phyloP scores from a whole-genome alignment of 2,329 filamentous ascomycete species.

The Chaetomiaceae sp. region DNA sequence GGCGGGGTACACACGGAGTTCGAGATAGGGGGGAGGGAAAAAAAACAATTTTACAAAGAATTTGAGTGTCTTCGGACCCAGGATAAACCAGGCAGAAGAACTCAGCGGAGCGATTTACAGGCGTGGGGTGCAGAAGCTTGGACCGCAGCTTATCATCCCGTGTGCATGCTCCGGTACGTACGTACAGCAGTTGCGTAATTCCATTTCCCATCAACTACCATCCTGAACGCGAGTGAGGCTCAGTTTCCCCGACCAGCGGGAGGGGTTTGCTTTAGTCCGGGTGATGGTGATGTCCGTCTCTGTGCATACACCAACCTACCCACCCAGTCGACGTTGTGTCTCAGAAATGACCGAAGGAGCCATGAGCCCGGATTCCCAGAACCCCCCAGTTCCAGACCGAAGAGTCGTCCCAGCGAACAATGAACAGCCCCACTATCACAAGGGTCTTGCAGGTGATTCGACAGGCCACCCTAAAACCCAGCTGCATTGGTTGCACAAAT shows the following conservation, averaged over 20 bases:
- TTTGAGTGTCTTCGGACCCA: not conserved
- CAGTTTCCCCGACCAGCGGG: too few relatives aligned
- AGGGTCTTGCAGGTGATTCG: conserved; percentile 4
- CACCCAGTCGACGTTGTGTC: too few relatives aligned
- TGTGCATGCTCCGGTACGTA: too few relatives aligned
- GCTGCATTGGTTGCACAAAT: not conserved
- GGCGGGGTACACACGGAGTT: not conserved
- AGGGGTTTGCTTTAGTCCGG: too few relatives aligned
- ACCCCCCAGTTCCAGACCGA: too few relatives aligned
- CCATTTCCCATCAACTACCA: too few relatives aligned
- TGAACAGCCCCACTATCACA: too few relatives aligned
- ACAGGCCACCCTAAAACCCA: not conserved
- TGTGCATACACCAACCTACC: too few relatives aligned
- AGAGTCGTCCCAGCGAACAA: too few relatives aligned
- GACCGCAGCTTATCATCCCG: conserved; percentile 1
- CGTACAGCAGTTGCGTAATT: not conserved
- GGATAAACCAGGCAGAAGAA: not conserved
- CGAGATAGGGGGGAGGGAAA: not conserved
- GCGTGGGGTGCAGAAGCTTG: not conserved
- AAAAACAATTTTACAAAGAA: not conserved
- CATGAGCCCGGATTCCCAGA: not conserved
- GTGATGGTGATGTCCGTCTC: too few relatives aligned
- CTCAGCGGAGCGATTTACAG: not conserved
- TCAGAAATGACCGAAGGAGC: not conserved
- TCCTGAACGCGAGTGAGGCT: not conserved